Percentiles rank a stretch among this genome's conserved stretches.
phyloP scores from a whole-genome alignment of 2,329 filamentous ascomycete genomes.

The Phialophora macrospora region DNA sequence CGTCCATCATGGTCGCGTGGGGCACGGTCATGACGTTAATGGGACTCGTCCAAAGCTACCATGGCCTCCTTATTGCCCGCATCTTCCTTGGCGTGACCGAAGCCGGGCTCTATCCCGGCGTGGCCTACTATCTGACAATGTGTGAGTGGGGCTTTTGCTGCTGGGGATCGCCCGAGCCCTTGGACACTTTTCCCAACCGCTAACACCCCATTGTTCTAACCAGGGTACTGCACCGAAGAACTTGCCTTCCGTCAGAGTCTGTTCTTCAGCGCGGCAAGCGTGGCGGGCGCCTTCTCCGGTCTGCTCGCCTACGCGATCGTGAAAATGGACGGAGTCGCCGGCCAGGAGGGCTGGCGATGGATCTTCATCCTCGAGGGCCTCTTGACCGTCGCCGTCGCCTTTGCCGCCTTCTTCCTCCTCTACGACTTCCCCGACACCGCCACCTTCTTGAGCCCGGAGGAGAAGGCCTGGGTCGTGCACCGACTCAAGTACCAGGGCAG shows the following conservation, averaged over 20 bases:
- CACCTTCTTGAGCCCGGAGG: conserved; percentile 48
- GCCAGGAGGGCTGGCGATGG: conserved; percentile 56
- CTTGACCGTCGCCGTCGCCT: conserved; percentile 50
- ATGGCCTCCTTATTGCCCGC: conserved; percentile 47
- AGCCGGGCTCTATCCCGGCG: conserved; percentile 50
- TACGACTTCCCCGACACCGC: conserved; percentile 54
- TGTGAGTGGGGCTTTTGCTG: conserved; percentile 38
- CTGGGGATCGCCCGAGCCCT: too few species aligned
- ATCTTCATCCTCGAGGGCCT: conserved; percentile 62
- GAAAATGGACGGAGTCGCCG: conserved; percentile 57
- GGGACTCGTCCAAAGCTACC: conserved; percentile 49
- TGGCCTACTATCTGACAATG: conserved; percentile 52
- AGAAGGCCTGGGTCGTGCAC: conserved; percentile 48
- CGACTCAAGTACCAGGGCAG: conserved; percentile 47
- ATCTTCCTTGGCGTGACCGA: conserved; percentile 53
- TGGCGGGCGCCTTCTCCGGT: conserved; percentile 59
- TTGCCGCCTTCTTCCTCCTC: conserved; percentile 51
- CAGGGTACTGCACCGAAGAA: conserved; percentile 49
- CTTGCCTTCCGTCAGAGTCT: conserved; percentile 52
- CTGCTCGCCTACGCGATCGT: conserved; percentile 57
- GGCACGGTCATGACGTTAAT: conserved; percentile 56
- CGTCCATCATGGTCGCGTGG: conserved; percentile 48
- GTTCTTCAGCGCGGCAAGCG: conserved; percentile 54
- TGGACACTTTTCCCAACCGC: background rate
- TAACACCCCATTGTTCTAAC: background rate